Conservation (phyloP, 225 moss, liverwort and hornwort species). For the Ulota crispa region DNA sequence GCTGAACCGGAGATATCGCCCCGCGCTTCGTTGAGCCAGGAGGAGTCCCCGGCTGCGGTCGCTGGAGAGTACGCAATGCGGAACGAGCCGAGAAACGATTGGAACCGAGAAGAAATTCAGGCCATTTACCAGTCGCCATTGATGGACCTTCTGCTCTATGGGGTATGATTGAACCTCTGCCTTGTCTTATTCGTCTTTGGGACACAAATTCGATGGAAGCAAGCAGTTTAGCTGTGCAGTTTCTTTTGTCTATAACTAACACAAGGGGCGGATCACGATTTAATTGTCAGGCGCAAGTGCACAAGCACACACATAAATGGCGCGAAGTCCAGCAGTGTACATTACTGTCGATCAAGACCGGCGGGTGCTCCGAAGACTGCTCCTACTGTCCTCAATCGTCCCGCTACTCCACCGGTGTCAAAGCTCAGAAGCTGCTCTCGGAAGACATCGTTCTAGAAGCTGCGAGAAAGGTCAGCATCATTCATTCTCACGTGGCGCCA, state of each 20-base stretch:
- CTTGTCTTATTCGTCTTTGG: background rate
- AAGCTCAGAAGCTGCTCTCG: conserved; percentile 78
- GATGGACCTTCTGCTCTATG: conserved; percentile 89
- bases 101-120: conserved; percentile 69
- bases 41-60: conserved; percentile 35
- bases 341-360: conserved; percentile 95
- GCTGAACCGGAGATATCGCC: conserved; percentile 10
- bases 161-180: conserved; percentile 38
- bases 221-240: background rate
- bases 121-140: conserved; percentile 87
- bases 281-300: conserved; percentile 76
- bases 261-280: background rate
- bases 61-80: conserved; percentile 50
- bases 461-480: conserved; percentile 62
- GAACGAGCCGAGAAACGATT: conserved; percentile 56
- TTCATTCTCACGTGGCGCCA: conserved; percentile 1
- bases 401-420: conserved; percentile 79
- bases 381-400: conserved; percentile 97
- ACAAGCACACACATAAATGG: conserved; percentile 86
- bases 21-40: conserved; percentile 17
- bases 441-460: conserved; percentile 88
- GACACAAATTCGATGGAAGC: background rate
- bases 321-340: conserved; percentile 99
- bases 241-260: background rate
- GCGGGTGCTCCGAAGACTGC: conserved; percentile 98